Base-by-base conservation (phyloP, 192 early-diverging fungal species). In the Dimargaris verticillata region DNA sequence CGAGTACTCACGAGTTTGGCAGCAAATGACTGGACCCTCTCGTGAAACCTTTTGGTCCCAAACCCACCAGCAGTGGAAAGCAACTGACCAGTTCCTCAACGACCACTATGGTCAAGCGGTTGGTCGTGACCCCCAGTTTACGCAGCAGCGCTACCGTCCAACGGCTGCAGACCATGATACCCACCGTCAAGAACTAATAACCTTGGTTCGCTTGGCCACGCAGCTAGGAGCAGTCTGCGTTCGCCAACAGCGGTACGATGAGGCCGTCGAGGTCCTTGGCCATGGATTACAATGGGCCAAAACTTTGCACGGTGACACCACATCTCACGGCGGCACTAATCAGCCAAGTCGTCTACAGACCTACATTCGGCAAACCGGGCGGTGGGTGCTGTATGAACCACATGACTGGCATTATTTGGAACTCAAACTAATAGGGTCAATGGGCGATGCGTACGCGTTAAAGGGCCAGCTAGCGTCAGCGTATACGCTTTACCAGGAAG, bases 401-500 rank as follows among this genome's bases (percentile, higher is more conserved):
- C 4, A 49, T 24, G 47, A 49, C 47, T 24, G 17, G 18, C 47
- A 49, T 49, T 49, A 5, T 24, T 49, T 49, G 22, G 47, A 49
- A 49, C 22, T 49, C 18, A 49, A 24, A 10, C 47, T 49, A 5
- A 49, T 49, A 4, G 18, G 22, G 18, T 20, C 47, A 24, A 20
- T 49, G 47, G 47, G 18, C 47, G 47, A 49, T 5, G 47, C 47
- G 18, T 24, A 49, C 47, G 47, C 47, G 2, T 49, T 49, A 24
- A 18, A 49, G 10, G 47, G 47, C 22, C 18, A 49, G 17, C 22
- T 49, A 10, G 47, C 2, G 5, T 20, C 47, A 24, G 47, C 47
- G 47, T 49, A 49, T 49, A 10, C 47, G 22, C 22, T 49, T 18
- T 49, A 49, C 47, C 17, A 49, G 47, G 47, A 49, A 49, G 47